A percentile compares a stretch with the other conserved stretches of the same genome.
Conservation (phyloP, 1,284 basidiomycete genomes). For the Cryptococcus amylolentus region DNA sequence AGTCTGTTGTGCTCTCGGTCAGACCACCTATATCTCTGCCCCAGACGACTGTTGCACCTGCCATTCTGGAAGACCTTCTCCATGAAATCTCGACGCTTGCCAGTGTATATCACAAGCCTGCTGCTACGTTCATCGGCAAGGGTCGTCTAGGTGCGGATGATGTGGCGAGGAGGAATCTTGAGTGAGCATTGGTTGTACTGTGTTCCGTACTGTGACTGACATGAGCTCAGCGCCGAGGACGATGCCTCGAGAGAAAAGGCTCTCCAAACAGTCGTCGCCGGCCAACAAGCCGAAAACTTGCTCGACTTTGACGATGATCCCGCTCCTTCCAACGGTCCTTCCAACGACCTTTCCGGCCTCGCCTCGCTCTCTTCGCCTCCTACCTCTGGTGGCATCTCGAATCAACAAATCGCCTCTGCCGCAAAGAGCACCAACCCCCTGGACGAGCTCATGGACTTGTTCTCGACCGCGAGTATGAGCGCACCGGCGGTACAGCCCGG, state of each 20-base stretch:
- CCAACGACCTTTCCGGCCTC: conserved; percentile 34
- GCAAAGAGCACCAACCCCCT: conserved; percentile 66
- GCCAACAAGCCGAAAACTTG: conserved; percentile 90
- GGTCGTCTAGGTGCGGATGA: conserved; percentile 81
- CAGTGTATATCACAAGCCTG: conserved; percentile 94
- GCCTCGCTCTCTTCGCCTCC: not conserved
- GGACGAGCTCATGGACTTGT: conserved; percentile 85
- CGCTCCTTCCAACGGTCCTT: conserved; percentile 49
- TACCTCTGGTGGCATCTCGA: conserved; percentile 20
- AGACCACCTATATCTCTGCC: conserved; percentile 92
- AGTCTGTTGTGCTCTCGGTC: conserved; percentile 86
- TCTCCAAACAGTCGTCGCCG: conserved; percentile 79
- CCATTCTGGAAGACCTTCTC: conserved; percentile 87
- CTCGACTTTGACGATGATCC: conserved; percentile 75
- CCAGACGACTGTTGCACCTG: conserved; percentile 81
- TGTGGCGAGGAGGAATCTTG: conserved; percentile 64
- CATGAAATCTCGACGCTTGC: conserved; percentile 81
- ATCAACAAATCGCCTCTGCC: conserved; percentile 32
- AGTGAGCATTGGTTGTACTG: conserved; percentile 53
- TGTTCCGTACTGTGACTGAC: not conserved
- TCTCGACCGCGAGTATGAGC: conserved; percentile 58
- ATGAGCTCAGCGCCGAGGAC: conserved; percentile 55
- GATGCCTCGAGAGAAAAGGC: conserved; percentile 70
- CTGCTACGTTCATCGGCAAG: conserved; percentile 81
- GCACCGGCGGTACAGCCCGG: conserved; percentile 24